Conservation (phyloP, 2,329 filamentous ascomycete genomes). For the Dactylonectria macrodidyma region DNA sequence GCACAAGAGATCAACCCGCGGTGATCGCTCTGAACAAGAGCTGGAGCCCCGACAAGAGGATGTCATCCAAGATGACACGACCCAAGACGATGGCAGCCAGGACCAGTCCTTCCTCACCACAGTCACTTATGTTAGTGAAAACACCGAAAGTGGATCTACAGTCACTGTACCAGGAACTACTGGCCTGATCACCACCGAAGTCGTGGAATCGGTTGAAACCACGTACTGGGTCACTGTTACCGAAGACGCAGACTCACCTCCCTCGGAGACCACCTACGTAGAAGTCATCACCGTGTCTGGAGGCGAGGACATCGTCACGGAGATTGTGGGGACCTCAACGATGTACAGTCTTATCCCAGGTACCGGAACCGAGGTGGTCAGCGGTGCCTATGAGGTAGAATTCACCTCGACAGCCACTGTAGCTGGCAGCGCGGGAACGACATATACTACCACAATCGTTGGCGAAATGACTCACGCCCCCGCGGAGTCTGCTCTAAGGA, state of each 20-base stretch:
- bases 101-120: slow-evolving; percentile 1
- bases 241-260: not conserved
- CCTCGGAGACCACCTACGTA: not conserved
- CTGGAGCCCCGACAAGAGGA: slow-evolving; percentile 9
- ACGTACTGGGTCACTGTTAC: not conserved
- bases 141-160: not conserved
- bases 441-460: not conserved
- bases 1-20: slow-evolving; percentile 23
- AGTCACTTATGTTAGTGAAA: slow-evolving; percentile 5
- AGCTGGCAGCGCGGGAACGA: not conserved
- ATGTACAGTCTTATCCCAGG: not conserved
- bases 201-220: not conserved
- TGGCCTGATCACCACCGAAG: not conserved
- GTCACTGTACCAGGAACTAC: slow-evolving; percentile 15
- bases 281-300: not conserved
- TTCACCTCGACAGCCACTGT: not conserved
- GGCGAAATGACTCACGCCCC: not conserved
- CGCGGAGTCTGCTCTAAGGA: not conserved
- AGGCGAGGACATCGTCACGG: not conserved
- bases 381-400: not conserved
- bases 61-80: not conserved
- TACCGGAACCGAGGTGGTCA: not conserved
- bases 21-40: not conserved
- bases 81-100: not conserved
- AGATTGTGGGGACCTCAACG: not conserved